Evolutionary conservation across 148 eudicot species (phyloP), one percentile per base, ranked within the genome.

Genomic region (Chenopodium quinoa): DNA sequence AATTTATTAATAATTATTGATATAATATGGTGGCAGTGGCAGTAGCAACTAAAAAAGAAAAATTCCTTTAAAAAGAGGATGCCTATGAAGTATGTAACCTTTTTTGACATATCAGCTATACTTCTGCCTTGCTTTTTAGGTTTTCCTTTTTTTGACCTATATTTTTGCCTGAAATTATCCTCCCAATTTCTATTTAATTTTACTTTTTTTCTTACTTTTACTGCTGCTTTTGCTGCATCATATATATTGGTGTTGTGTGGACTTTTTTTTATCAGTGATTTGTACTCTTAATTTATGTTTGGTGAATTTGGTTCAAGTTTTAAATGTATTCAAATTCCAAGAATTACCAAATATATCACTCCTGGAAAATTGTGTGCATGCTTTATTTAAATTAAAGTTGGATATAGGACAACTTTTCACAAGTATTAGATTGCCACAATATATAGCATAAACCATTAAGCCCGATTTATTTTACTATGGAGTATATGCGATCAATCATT

Each of bases 61-160:
- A 70, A 12, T 60, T 60, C 22, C 81, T 71, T 32, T 62, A 78
- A 66, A 50, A 71, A 73, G 47, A 78, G 68, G 56, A 60, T 63
- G 75, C 48, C 82, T 78, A 79, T 52, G 79, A 79, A 83, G 47
- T 78, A 54, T 67, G 75, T 27, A 50, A 17, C 67, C 68, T 64
- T 29, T 6, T 63, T 72, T 82, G 81, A 83, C 71, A 54, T 73
- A 64, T 83, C 47, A 68, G 78, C 81, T 83, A 78, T 72, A 34
- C 31, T 54, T 34, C 32, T 74, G 63, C 25, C 75, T 83, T 79
- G 71, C 79, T 60, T 74, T 83, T 79, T 79, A 74, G 85, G 66
- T 67, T 72, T 52, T 60, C 81, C 74, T 65, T 2, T 63, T 78
- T 78, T 48, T 52, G 60, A 46, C 76, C 70, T 62, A 77, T 48